Conservation (phyloP, 179 eudicot species). For the Heliamphora pulchella region DNA sequence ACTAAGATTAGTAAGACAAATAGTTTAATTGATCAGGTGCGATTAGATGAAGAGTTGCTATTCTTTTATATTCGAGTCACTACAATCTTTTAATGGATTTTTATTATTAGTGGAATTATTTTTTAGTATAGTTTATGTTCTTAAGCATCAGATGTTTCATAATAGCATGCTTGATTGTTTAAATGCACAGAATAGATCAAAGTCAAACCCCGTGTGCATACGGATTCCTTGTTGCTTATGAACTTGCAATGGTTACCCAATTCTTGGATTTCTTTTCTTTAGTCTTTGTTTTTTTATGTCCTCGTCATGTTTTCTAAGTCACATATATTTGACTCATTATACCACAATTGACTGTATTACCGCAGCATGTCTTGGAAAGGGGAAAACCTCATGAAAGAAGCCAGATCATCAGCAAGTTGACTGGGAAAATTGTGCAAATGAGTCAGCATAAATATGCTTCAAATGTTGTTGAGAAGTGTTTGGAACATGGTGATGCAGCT, state of each 20-base stretch:
- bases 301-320: neutral
- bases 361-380: conserved; percentile 85
- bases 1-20: neutral
- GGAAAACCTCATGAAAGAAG: conserved; percentile 75
- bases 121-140: neutral
- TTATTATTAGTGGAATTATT: neutral
- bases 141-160: neutral
- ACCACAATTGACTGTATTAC: conserved; percentile 12
- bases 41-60: too few relatives aligned
- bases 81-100: neutral
- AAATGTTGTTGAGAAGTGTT: conserved; percentile 84
- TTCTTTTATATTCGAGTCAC: neutral
- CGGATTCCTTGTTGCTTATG: conserved; percentile 7
- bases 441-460: conserved; percentile 99
- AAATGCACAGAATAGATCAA: neutral
- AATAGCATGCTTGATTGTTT: neutral
- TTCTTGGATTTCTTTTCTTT: conserved; percentile 4
- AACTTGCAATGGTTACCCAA: neutral
- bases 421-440: conserved; percentile 67
- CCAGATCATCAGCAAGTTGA: conserved; percentile 54
- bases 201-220: neutral
- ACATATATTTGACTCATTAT: neutral
- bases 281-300: neutral
- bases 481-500: conserved; percentile 42
- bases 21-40: too few relatives aligned